Evolutionary conservation across 306 rosid species (phyloP).

Genomic region (Castanospermum australe): DNA sequence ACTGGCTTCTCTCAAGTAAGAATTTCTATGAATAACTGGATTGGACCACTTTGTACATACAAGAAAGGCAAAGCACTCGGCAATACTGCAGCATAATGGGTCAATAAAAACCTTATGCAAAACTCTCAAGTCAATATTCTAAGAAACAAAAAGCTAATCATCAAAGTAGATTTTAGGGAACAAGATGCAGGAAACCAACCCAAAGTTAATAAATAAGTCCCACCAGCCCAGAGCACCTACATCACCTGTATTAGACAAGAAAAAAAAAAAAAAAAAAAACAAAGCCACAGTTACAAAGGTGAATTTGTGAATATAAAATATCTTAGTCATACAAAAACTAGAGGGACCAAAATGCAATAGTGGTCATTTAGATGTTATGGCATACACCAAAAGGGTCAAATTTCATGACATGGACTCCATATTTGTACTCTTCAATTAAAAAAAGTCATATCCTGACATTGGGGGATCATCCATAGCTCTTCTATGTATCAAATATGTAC

Average conservation of each 20-base stretch:
- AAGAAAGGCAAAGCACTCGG: conserved; percentile 94
- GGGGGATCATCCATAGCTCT: not conserved
- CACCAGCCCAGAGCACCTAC: conserved; percentile 98
- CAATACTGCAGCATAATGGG: conserved; percentile 63
- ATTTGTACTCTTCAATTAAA: not conserved
- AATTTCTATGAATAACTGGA: conserved; percentile 84
- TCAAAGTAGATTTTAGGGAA: conserved; percentile 20
- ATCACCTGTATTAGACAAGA: conserved; percentile 58
- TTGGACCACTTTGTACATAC: conserved; percentile 99
- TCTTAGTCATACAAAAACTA: not conserved
- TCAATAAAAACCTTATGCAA: conserved; percentile 30
- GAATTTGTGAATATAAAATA: conserved; percentile 18
- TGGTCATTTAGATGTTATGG: not conserved
- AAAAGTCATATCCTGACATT: not conserved
- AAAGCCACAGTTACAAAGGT: not conserved
- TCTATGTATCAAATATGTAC: not conserved
- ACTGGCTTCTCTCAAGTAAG: conserved; percentile 76
- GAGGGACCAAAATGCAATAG: conserved; percentile 8
- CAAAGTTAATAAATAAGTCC: conserved; percentile 94
- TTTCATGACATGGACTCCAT: not conserved
- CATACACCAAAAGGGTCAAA: conserved; percentile 6
- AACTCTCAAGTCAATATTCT: conserved; percentile 19
- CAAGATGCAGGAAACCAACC: conserved; percentile 48
- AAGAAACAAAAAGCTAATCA: conserved; percentile 23
- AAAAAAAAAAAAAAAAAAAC: too few species aligned